A percentile compares a stretch with the other conserved stretches of the same genome.
Evolutionary conservation across 768 basidiomycete genomes (phyloP).

Genomic region (Suillus clintonianus): DNA sequence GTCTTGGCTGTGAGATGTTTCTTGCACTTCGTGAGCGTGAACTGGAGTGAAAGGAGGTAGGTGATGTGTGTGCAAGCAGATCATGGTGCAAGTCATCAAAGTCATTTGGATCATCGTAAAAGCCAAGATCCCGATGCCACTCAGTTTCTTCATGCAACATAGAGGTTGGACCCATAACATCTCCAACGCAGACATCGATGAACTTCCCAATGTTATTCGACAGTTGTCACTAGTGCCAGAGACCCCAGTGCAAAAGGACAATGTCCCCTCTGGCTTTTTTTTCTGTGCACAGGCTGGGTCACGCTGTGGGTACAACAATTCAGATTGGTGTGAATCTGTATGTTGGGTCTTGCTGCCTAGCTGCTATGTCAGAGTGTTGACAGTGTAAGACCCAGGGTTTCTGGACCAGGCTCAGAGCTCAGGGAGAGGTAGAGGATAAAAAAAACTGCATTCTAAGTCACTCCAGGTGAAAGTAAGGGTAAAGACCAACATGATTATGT

Average conservation of each 20-base stretch:
- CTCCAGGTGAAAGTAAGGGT: too few species aligned
- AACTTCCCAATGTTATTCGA: background rate
- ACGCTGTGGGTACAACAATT: too few species aligned
- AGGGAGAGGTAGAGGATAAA: too few species aligned
- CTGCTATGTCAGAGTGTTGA: too few species aligned
- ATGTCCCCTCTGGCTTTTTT: background rate
- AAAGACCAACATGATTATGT: too few species aligned
- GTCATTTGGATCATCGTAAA: background rate
- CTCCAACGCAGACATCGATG: background rate
- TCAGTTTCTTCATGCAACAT: background rate
- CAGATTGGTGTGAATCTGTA: too few species aligned
- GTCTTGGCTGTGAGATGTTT: too few species aligned
- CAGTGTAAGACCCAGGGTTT: too few species aligned
- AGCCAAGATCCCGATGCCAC: background rate
- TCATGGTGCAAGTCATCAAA: conserved; percentile 1
- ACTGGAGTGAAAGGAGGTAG: background rate
- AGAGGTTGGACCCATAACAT: too few species aligned
- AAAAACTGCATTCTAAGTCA: too few species aligned
- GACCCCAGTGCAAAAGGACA: background rate
- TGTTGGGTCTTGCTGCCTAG: too few species aligned
- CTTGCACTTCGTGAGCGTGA: background rate
- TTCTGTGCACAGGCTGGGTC: background rate
- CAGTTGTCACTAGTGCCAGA: background rate
- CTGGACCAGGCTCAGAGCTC: too few species aligned
- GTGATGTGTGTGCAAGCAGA: background rate